Evolutionary conservation across 208 protist genomes (phyloP), one percentile per base, ranked within the genome.

Genomic region (Trypanosoma theileri): DNA sequence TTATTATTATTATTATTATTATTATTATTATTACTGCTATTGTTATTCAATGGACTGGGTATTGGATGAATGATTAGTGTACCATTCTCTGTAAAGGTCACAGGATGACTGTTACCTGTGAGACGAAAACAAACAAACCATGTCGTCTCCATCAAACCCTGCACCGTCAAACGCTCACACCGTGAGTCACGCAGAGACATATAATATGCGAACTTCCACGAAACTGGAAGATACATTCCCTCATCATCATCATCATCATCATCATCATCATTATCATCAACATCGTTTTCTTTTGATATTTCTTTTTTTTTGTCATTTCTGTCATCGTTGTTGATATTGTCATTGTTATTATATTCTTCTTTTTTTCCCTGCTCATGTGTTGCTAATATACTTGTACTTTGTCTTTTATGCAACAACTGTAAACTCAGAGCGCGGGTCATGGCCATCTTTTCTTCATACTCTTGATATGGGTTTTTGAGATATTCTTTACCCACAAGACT

Each of bases 131-230:
- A 86, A 28, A 86, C 75, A 16, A 77, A 65, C 85, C 86, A 95
- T 52, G 66, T 81, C 14, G 71, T 70, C 19, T 86, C 73, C 7
- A 90, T 45, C 12, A 95, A 69, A 42, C 92, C 89, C 24, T 86
- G 75, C 69, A 85, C 42, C 1, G 79, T 83, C 16, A 95, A 50
- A 19, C 31, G 56, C 8, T 52, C 40, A 4, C 89, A 82, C 3
- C 60, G 63, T 10, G 83, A 74, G 41, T 93, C 87, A 16, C 86
- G 82, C 13, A 69, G 72, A 21, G 89, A 89, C 87, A 93, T 95
- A 73, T 88, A 87, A 68, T 84, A 95, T 21, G 87, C 86, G 71
- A 93, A 95, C 73, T 95, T 95, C 85, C 86, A 95, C n/a, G 86
- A 95, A 26, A 93, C 79, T 2, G 84, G 80, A 24, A 82, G 41